These are phyloP conservation scores for Claviceps maximensis DNA, from an alignment of 2,329 filamentous ascomycete species.

Conservation along the genomic window DNA sequence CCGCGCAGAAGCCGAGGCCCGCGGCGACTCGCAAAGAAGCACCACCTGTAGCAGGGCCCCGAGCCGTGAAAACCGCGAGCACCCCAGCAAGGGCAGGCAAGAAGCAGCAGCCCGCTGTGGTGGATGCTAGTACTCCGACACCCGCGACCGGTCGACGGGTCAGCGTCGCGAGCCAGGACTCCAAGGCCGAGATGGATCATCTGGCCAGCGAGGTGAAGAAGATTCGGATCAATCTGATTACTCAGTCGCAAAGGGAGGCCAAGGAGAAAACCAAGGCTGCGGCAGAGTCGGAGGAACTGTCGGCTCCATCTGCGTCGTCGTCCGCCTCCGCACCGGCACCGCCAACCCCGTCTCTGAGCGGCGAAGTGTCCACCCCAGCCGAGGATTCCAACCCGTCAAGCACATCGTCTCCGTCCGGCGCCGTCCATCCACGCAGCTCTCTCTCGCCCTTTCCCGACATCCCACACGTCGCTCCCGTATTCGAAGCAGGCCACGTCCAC, in stretches of 20 bases:
- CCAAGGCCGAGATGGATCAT: constrained; percentile 33
- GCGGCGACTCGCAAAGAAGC: constrained; percentile 31
- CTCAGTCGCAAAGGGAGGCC: constrained; percentile 44
- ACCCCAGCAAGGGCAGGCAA: constrained; percentile 10
- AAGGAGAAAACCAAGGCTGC: constrained; percentile 20
- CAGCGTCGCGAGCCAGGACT: constrained; percentile 5
- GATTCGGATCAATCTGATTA: constrained; percentile 49
- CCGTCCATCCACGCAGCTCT: constrained; percentile 15
- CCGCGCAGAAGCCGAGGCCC: constrained; percentile 48
- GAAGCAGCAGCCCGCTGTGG: constrained; percentile 8
- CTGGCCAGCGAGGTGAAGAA: constrained; percentile 47
- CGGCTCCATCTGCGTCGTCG: neutral
- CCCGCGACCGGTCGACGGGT: constrained; percentile 4
- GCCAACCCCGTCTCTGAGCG: constrained; percentile 13
- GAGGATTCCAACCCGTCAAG: constrained; percentile 12
- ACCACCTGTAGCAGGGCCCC: constrained; percentile 16
- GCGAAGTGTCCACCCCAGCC: constrained; percentile 13
- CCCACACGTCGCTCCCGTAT: constrained; percentile 14
- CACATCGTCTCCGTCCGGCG: constrained; percentile 9
- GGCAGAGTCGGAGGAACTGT: neutral
- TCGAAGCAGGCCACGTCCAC: constrained; percentile 14
- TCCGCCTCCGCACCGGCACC: constrained; percentile 7
- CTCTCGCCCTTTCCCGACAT: constrained; percentile 20
- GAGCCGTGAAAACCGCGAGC: constrained; percentile 24
- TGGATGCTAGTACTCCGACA: constrained; percentile 7